These are phyloP conservation scores for Catharanthus roseus DNA, from an alignment of 257 asterid species.

Conservation along the genomic window DNA sequence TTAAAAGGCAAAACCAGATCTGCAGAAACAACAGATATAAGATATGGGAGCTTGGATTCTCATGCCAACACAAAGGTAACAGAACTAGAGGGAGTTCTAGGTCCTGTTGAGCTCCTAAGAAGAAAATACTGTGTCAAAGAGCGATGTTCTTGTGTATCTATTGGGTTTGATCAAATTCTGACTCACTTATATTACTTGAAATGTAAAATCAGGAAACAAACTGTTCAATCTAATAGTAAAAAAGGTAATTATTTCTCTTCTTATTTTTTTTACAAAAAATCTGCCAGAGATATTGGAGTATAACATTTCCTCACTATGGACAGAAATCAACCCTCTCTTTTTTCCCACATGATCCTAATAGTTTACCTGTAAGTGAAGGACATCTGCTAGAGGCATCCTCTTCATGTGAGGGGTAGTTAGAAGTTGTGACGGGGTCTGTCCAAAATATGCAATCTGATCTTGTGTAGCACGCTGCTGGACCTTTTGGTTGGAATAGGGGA, in stretches of 20 bases:
- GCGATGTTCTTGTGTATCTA: background rate
- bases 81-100: background rate
- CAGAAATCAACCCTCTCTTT: background rate
- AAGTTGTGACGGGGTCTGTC: constrained; percentile 99
- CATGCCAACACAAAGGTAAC: background rate
- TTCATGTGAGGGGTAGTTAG: constrained; percentile 84
- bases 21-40: background rate
- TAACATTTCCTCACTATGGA: background rate
- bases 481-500: constrained; percentile 34
- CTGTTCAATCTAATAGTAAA: background rate
- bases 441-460: constrained; percentile 98
- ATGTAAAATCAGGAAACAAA: background rate
- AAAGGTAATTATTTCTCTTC: background rate
- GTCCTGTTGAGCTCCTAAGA: background rate
- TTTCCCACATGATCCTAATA: background rate
- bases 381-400: constrained; percentile 74
- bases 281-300: too few relatives aligned
- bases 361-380: constrained; percentile 91
- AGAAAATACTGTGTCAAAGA: background rate
- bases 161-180: background rate
- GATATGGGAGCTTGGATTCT: background rate
- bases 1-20: background rate
- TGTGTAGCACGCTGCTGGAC: constrained; percentile 91
- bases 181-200: background rate
- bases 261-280: background rate